These are phyloP conservation scores for Setaria italica DNA, from an alignment of 202 grass and related monocot genomes.

Conservation along the genomic window DNA sequence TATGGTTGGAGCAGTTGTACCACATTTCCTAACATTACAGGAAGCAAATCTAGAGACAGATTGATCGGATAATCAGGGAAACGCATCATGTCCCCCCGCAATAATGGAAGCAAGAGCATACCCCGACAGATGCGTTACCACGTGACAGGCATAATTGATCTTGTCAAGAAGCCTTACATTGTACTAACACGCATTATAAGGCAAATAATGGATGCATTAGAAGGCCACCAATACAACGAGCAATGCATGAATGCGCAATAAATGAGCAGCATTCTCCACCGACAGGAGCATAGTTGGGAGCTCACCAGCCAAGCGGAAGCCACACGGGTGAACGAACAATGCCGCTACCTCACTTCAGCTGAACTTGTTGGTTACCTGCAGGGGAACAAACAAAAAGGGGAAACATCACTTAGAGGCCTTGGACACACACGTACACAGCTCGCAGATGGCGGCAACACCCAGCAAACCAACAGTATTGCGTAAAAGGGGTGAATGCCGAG, in stretches of 20 bases:
- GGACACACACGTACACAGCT: not conserved
- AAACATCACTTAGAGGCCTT: not conserved
- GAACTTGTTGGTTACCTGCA: constrained; percentile 11
- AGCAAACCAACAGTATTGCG: constrained; percentile 5
- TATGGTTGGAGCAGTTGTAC: not conserved
- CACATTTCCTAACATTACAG: not conserved
- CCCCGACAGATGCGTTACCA: not conserved
- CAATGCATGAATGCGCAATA: not conserved
- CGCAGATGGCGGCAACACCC: not conserved
- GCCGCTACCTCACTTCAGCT: not conserved
- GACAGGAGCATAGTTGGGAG: not conserved
- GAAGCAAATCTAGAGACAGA: not conserved
- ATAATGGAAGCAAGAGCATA: not conserved
- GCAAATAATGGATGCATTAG: not conserved
- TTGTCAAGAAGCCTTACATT: not conserved
- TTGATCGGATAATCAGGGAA: not conserved
- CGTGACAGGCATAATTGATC: not conserved
- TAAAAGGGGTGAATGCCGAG: not conserved
- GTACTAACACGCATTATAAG: not conserved
- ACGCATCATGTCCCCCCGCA: not conserved
- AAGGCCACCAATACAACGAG: not conserved
- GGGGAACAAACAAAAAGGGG: not conserved
- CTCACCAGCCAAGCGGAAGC: constrained; percentile 35
- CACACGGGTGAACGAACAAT: not conserved
- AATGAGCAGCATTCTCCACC: not conserved